Conservation (phyloP, 2,329 filamentous ascomycete genomes). For the Elsinoe fawcettii region DNA sequence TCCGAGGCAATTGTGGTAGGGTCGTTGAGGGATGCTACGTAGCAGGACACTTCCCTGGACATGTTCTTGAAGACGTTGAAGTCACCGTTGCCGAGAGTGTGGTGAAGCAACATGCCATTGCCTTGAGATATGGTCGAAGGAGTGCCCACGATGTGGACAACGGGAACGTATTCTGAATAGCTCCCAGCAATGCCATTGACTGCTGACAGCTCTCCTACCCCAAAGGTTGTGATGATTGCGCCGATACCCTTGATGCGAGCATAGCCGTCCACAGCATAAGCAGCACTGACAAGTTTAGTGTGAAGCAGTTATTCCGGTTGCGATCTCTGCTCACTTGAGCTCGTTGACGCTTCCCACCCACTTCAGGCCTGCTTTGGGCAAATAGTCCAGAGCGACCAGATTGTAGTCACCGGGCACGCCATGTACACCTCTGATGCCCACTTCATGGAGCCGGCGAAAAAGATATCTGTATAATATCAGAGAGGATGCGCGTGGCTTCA, state of each 20-base stretch:
- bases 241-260: constrained; percentile 40
- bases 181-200: constrained; percentile 42
- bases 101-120: constrained; percentile 38
- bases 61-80: constrained; percentile 78
- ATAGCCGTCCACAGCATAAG: constrained; percentile 42
- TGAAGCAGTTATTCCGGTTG: constrained; percentile 22
- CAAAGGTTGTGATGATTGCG: constrained; percentile 42
- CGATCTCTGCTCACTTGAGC: constrained; percentile 36
- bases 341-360: constrained; percentile 59
- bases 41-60: constrained; percentile 63
- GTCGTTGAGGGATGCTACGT: constrained; percentile 62
- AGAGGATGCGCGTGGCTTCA: not conserved
- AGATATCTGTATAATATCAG: constrained; percentile 31
- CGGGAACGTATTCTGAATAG: constrained; percentile 40
- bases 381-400: constrained; percentile 43
- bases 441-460: constrained; percentile 35
- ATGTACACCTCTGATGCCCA: constrained; percentile 39
- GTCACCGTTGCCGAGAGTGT: constrained; percentile 51
- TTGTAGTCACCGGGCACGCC: constrained; percentile 45
- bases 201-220: constrained; percentile 42
- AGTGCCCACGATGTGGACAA: constrained; percentile 42
- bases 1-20: constrained; percentile 61
- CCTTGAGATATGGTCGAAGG: constrained; percentile 36
- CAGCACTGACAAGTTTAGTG: constrained; percentile 23
- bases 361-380: constrained; percentile 45